phyloP scores from a whole-genome alignment of 805 yeast genomes.

The Candida pini region DNA sequence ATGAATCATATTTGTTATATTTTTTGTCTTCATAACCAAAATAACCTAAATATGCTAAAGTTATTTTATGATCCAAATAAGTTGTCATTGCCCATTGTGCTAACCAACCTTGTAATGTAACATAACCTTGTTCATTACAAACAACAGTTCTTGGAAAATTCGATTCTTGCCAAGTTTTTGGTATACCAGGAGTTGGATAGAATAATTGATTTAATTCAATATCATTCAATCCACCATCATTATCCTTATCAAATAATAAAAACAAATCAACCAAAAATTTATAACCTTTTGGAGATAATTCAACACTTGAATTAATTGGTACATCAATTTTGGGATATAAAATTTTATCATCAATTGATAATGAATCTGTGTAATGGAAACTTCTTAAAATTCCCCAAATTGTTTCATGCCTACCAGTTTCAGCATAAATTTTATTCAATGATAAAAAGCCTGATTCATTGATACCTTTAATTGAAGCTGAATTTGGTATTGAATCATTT shows the following conservation, averaged over 20 bases:
- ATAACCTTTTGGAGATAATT: slow-evolving; percentile 87
- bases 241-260: slow-evolving; percentile 83
- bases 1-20: slow-evolving; percentile 9
- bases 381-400: slow-evolving; percentile 91
- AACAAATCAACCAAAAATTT: slow-evolving; percentile 88
- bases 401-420: slow-evolving; percentile 91
- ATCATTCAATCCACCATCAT: slow-evolving; percentile 90
- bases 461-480: slow-evolving; percentile 44
- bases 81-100: slow-evolving; percentile 99
- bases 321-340: slow-evolving; percentile 78
- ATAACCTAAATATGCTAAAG: slow-evolving; percentile 84
- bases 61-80: slow-evolving; percentile 72
- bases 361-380: slow-evolving; percentile 87
- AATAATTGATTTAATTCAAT: slow-evolving; percentile 65
- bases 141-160: slow-evolving; percentile 87
- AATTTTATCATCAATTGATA: slow-evolving; percentile 75
- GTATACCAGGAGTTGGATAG: slow-evolving; percentile 90
- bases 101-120: slow-evolving; percentile 95
- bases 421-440: slow-evolving; percentile 78
- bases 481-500: slow-evolving; percentile 23
- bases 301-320: slow-evolving; percentile 73
- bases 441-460: slow-evolving; percentile 70
- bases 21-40: slow-evolving; percentile 67
- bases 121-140: slow-evolving; percentile 81
- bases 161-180: slow-evolving; percentile 77